Evolutionary conservation across 176 grass and related monocot species (phyloP).

Genomic region (Oryza meyeriana): DNA sequence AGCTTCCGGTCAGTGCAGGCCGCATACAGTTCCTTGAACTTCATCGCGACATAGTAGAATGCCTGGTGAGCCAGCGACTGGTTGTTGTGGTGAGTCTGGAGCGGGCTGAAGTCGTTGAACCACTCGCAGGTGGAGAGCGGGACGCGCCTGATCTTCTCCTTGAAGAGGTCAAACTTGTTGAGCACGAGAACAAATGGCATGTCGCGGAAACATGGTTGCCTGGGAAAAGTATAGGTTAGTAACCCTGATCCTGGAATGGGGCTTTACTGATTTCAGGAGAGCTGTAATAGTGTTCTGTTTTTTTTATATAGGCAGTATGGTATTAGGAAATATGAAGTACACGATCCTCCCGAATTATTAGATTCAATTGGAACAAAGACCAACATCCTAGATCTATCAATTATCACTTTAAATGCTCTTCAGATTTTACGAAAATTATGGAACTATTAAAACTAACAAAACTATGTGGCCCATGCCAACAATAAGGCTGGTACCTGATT

Average conservation of each 20-base stretch:
- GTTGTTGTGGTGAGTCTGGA: conserved; percentile 74
- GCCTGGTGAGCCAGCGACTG: conserved; percentile 88
- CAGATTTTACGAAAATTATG: not conserved
- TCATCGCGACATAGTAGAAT: conserved; percentile 84
- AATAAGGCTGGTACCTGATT: conserved; percentile 48
- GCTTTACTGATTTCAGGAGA: conserved; percentile 14
- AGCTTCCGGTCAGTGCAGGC: conserved; percentile 59
- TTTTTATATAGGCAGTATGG: not conserved
- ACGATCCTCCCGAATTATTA: not conserved
- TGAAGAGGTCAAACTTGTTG: conserved; percentile 90
- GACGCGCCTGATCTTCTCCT: conserved; percentile 67
- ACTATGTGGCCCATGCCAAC: not conserved
- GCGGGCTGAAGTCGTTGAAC: conserved; percentile 77
- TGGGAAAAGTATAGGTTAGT: conserved; percentile 4
- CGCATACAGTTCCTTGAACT: conserved; percentile 82
- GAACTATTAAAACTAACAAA: not conserved
- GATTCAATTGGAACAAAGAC: not conserved
- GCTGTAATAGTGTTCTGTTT: not conserved
- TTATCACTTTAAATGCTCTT: not conserved
- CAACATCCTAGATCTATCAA: not conserved
- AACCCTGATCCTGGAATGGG: not conserved
- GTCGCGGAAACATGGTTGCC: conserved; percentile 74
- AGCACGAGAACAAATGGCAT: conserved; percentile 86
- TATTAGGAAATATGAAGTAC: not conserved
- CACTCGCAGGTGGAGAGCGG: conserved; percentile 65